These are phyloP conservation scores for Agrocybe praecox DNA, from an alignment of 768 basidiomycete genomes.

Conservation along the genomic window DNA sequence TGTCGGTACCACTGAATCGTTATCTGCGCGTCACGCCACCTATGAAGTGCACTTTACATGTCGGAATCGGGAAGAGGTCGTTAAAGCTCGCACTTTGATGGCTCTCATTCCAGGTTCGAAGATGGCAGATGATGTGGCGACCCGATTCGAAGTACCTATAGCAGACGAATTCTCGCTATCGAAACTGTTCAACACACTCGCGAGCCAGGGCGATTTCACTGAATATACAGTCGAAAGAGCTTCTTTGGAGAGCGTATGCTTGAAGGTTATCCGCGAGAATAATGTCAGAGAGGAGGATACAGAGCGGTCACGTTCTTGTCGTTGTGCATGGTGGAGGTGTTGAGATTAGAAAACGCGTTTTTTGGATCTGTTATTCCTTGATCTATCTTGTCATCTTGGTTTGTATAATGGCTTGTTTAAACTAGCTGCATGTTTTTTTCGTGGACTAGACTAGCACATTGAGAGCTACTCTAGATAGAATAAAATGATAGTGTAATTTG, in stretches of 20 bases:
- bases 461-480: too few relatives aligned
- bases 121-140: constrained; percentile 74
- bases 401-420: too few relatives aligned
- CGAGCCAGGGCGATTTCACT: constrained; percentile 52
- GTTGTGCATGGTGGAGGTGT: constrained; percentile 15
- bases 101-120: constrained; percentile 58
- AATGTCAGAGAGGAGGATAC: constrained; percentile 53
- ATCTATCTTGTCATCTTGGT: too few relatives aligned
- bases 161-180: constrained; percentile 52
- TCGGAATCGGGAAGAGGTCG: constrained; percentile 61
- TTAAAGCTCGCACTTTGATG: constrained; percentile 63
- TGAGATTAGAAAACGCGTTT: background rate
- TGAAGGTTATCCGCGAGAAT: constrained; percentile 71
- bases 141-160: constrained; percentile 75
- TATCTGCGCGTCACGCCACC: constrained; percentile 67
- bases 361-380: too few relatives aligned
- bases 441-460: too few relatives aligned
- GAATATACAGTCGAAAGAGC: constrained; percentile 74
- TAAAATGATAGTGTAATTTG: background rate
- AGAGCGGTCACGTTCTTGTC: background rate
- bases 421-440: background rate
- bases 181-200: constrained; percentile 57
- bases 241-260: constrained; percentile 69
- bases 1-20: constrained; percentile 63
- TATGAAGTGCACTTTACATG: constrained; percentile 81